Conservation (phyloP, 2,329 filamentous ascomycete genomes). For the Pseudocercospora eumusae region DNA sequence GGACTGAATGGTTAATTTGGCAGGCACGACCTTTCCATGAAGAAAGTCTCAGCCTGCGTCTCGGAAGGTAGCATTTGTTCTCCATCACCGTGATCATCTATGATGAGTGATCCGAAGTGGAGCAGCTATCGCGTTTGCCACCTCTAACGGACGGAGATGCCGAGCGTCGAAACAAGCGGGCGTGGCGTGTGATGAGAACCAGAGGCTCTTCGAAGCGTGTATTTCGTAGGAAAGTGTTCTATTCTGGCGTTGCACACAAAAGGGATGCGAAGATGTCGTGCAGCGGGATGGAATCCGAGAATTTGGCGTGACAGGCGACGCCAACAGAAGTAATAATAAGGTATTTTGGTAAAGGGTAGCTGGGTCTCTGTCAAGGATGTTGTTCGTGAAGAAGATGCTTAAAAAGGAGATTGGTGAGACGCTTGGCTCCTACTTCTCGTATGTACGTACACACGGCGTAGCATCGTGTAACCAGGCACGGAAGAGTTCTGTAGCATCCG, state of each 20-base stretch:
- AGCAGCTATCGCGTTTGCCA: not conserved
- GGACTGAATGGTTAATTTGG: not conserved
- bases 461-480: not conserved
- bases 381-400: constrained; percentile 8
- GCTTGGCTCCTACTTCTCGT: constrained; percentile 4
- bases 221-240: no score
- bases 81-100: not conserved
- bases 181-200: not conserved
- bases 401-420: not conserved
- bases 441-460: constrained; percentile 10
- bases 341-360: constrained; percentile 6
- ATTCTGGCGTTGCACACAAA: not conserved
- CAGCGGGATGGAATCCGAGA: not conserved
- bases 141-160: not conserved
- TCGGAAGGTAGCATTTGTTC: constrained; percentile 3
- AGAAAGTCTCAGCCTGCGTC: constrained; percentile 20
- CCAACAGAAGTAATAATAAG: not conserved
- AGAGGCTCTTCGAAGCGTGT: not conserved
- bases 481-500: not conserved
- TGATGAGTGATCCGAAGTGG: not conserved
- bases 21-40: no score
- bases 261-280: not conserved
- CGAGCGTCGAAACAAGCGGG: not conserved
- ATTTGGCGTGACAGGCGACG: constrained; percentile 2
- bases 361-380: not conserved